Conservation (phyloP, 345 rosid genomes). For the Mercurialis annua region DNA sequence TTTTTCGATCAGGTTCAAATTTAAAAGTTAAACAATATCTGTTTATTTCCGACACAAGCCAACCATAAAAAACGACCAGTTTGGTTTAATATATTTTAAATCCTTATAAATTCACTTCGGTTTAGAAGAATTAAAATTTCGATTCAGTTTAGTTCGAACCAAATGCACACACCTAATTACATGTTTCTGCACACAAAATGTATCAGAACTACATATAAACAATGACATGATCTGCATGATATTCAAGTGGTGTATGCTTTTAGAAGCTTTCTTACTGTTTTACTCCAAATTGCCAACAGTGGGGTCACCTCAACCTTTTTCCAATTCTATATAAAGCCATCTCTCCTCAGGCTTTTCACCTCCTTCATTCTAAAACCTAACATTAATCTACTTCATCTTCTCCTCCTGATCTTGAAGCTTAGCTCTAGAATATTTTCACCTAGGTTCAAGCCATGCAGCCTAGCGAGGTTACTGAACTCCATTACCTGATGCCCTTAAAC, state of each 20-base stretch:
- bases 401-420: background rate
- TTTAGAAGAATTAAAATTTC: too few species aligned
- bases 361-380: conserved; percentile 19
- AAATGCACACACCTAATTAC: too few species aligned
- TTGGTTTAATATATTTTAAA: too few species aligned
- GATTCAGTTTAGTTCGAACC: too few species aligned
- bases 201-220: conserved; percentile 12
- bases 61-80: too few species aligned
- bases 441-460: conserved; percentile 52
- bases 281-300: conserved; percentile 33
- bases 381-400: conserved; percentile 4
- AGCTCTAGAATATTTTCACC: background rate
- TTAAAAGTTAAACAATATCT: too few species aligned
- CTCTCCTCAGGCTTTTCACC: conserved; percentile 30
- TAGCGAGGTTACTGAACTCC: conserved; percentile 49
- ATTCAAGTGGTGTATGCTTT: conserved; percentile 16
- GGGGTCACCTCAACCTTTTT: conserved; percentile 47
- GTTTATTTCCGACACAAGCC: too few species aligned
- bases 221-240: conserved; percentile 38
- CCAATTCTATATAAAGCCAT: conserved; percentile 43
- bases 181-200: conserved; percentile 17
- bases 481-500: conserved; percentile 35
- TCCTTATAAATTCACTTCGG: too few species aligned
- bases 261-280: conserved; percentile 13
- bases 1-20: too few species aligned